A percentile compares a stretch with the other conserved stretches of the same genome.
Evolutionary conservation across 1,139 yeast species (phyloP).

Genomic region (Lodderomyces margitis): DNA sequence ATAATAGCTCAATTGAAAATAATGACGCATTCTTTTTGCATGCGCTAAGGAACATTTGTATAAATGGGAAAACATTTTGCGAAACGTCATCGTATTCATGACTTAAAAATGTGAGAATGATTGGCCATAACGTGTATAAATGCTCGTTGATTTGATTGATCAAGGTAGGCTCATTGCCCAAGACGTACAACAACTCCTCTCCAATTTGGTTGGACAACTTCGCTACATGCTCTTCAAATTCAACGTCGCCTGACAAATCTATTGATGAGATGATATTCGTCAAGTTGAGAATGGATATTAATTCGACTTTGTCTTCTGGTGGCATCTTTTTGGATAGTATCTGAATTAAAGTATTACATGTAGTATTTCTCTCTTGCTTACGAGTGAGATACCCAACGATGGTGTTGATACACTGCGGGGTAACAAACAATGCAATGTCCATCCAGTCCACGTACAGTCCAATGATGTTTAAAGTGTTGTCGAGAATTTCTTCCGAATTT

Average conservation of each 20-base stretch:
- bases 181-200: slow-evolving; percentile 63
- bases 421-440: slow-evolving; percentile 78
- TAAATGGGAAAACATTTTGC: slow-evolving; percentile 75
- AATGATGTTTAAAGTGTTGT: slow-evolving; percentile 61
- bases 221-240: slow-evolving; percentile 75
- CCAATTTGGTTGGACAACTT: slow-evolving; percentile 75
- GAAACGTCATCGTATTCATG: slow-evolving; percentile 91
- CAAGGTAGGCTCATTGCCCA: slow-evolving; percentile 52
- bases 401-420: slow-evolving; percentile 58
- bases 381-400: slow-evolving; percentile 62
- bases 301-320: slow-evolving; percentile 77
- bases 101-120: slow-evolving; percentile 64
- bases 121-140: slow-evolving; percentile 59
- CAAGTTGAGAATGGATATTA: slow-evolving; percentile 67
- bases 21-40: slow-evolving; percentile 56
- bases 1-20: slow-evolving; percentile 48
- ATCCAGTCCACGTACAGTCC: slow-evolving; percentile 95
- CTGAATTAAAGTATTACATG: slow-evolving; percentile 75
- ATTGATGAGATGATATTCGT: slow-evolving; percentile 49
- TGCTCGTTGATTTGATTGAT: slow-evolving; percentile 38
- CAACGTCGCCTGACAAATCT: slow-evolving; percentile 45
- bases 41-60: slow-evolving; percentile 68
- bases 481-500: slow-evolving; percentile 47
- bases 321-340: slow-evolving; percentile 91
- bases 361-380: slow-evolving; percentile 46